phyloP scores from a whole-genome alignment of 1,284 basidiomycete genomes.

The Trichosporon faecale region DNA sequence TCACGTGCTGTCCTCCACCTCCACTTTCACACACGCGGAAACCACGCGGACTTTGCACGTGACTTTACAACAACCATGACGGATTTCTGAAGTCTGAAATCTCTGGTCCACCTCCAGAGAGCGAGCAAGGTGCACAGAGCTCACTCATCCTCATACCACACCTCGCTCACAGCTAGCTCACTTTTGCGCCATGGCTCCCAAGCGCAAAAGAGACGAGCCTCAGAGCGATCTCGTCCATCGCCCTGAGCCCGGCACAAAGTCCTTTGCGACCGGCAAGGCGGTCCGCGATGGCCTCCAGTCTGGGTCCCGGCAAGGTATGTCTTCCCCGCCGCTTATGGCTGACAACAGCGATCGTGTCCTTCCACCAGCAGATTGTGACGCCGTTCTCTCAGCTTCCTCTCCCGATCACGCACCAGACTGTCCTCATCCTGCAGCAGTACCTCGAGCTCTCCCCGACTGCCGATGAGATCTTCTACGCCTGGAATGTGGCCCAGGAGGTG shows the following conservation, averaged over 20 bases:
- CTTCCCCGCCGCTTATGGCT: background rate
- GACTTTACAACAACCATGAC: constrained; percentile 9
- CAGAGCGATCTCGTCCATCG: constrained; percentile 28
- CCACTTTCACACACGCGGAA: background rate
- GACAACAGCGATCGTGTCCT: constrained; percentile 44
- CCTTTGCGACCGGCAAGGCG: constrained; percentile 42
- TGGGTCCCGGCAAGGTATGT: constrained; percentile 45
- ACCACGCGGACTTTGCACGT: background rate
- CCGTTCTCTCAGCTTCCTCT: constrained; percentile 44
- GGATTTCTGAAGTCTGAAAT: constrained; percentile 10
- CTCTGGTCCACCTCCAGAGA: background rate
- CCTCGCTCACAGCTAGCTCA: background rate
- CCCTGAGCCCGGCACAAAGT: constrained; percentile 36
- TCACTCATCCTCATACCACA: background rate
- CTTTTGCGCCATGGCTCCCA: constrained; percentile 28
- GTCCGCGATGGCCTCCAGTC: constrained; percentile 44
- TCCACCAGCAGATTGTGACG: constrained; percentile 51
- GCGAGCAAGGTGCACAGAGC: background rate
- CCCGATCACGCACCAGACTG: constrained; percentile 45
- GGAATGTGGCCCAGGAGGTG: constrained; percentile 48
- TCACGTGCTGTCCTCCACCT: background rate
- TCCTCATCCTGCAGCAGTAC: constrained; percentile 52
- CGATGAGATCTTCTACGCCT: constrained; percentile 50
- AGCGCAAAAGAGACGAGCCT: constrained; percentile 37
- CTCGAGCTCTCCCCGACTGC: constrained; percentile 47